Evolutionary conservation across 371 early-diverging fungal species (phyloP), one percentile per base, ranked within the genome.

Genomic region (Mucor velutinosus): DNA sequence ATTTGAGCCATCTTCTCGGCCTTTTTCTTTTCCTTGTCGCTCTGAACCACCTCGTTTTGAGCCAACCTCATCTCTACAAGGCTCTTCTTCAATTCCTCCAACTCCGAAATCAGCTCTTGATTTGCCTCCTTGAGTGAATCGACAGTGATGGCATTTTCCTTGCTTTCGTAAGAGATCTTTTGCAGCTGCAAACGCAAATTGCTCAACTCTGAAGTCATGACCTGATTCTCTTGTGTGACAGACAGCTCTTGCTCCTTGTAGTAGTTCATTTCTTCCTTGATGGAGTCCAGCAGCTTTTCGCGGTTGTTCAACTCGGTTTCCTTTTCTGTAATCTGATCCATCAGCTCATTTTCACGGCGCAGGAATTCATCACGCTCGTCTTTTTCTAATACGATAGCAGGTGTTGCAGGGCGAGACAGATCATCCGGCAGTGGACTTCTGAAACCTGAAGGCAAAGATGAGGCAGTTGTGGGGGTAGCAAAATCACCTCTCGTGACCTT

Each of bases 301-400:
- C 85, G 79, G 14, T 81, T 69, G 53, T 83, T 81, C 29, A 94
- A 67, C 64, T 88, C 89, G 7, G 86, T 78, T 71, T 94, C 94
- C 74, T 95, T 96, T 68, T 97, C 95, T 4, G 93, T 89, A 39
- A 97, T 80, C 68, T 93, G 91, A 72, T 97, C 96, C 72, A 89
- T 88, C 58, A 97, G 84, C 72, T 97, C 97, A 76, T 95, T 97
- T 77, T 98, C 98, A 51, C 98, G 90, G 64, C 89, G 88, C 82
- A 97, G 71, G 65, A 95, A 94, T 67, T 95, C 97, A 60, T 97
- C 97, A 29, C 95, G 86, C 71, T 97, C 97, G 73, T 97, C 97
- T 53, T 93, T 88, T 57, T 88, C 88, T 39, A 97, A 77, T 2
- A 83, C 86, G 25, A 90, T 82, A 14, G 89, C 87, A 3, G 96